Evolutionary conservation across 2,329 filamentous ascomycete genomes (phyloP).

Genomic region (Fusarium bulbicola): DNA sequence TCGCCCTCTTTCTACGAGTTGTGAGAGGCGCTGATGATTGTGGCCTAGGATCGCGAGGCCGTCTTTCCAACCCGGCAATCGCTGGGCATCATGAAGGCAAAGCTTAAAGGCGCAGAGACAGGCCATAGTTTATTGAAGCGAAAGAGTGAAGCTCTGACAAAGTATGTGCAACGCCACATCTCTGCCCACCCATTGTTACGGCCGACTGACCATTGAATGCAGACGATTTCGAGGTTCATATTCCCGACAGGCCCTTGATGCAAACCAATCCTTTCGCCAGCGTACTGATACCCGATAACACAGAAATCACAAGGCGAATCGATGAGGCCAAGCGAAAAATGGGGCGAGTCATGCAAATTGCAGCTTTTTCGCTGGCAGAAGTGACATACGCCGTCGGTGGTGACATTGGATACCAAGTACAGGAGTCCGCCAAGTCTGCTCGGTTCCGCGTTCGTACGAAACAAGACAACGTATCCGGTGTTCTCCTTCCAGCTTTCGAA

Average conservation of each 20-base stretch:
- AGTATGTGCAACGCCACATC: constrained; percentile 65
- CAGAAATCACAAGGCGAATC: constrained; percentile 95
- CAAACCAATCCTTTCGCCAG: constrained; percentile 4
- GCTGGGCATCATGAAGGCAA: constrained; percentile 95
- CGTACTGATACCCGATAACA: constrained; percentile 20
- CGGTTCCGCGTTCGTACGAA: constrained; percentile 93
- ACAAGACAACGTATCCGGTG: constrained; percentile 98
- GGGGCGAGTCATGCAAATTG: constrained; percentile 99
- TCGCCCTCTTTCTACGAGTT: neutral
- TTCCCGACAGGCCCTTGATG: neutral
- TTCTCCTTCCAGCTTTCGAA: constrained; percentile 92
- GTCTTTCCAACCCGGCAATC: constrained; percentile 99
- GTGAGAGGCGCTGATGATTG: constrained; percentile 19
- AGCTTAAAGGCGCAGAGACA: constrained; percentile 91
- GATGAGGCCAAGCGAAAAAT: constrained; percentile 99
- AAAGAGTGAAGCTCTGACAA: constrained; percentile 97
- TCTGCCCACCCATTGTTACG: neutral
- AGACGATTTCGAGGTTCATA: constrained; percentile 85
- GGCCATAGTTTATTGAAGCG: constrained; percentile 96
- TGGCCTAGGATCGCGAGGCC: constrained; percentile 83
- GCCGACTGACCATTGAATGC: constrained; percentile 12
- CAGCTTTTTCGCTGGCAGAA: constrained; percentile 95
- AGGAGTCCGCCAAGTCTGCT: constrained; percentile 92
- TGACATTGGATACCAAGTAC: constrained; percentile 95
- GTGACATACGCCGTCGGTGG: constrained; percentile 97